A percentile compares a stretch with the other conserved stretches of the same genome.
phyloP scores from a whole-genome alignment of 768 basidiomycete species.

The Hypsizygus marmoreus region DNA sequence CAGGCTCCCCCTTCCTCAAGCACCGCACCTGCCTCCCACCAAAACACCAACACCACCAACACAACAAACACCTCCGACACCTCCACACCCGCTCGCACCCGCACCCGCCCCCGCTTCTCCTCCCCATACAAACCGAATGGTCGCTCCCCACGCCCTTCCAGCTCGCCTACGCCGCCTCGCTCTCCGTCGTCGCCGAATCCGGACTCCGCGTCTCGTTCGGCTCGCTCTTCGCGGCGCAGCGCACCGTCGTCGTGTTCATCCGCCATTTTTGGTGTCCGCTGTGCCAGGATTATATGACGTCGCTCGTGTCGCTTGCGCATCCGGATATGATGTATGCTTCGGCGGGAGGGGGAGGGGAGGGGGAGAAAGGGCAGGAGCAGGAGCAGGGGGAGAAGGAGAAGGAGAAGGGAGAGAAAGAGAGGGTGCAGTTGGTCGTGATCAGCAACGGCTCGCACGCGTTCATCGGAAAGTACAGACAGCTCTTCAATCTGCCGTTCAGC shows the following conservation, averaged over 20 bases:
- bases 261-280: constrained; percentile 88
- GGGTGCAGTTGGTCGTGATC: constrained; percentile 70
- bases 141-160: constrained; percentile 54
- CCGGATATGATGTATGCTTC: constrained; percentile 38
- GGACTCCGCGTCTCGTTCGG: constrained; percentile 71
- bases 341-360: constrained; percentile 17
- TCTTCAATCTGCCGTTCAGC: constrained; percentile 70
- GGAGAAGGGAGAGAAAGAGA: constrained; percentile 17
- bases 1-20: neutral
- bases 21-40: neutral
- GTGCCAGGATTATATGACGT: constrained; percentile 87
- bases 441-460: constrained; percentile 77
- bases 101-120: constrained; percentile 3
- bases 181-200: constrained; percentile 66
- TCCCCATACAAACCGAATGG: constrained; percentile 38
- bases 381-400: constrained; percentile 13
- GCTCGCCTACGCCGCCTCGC: constrained; percentile 59
- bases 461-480: constrained; percentile 77
- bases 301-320: constrained; percentile 48
- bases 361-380: constrained; percentile 22
- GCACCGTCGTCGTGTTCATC: constrained; percentile 81
- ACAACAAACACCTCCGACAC: constrained; percentile 1
- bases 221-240: constrained; percentile 53
- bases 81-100: neutral
- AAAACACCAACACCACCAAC: constrained; percentile 9